phyloP scores from a whole-genome alignment of 495 filamentous ascomycete genomes.

The Endocarpon pusillum region DNA sequence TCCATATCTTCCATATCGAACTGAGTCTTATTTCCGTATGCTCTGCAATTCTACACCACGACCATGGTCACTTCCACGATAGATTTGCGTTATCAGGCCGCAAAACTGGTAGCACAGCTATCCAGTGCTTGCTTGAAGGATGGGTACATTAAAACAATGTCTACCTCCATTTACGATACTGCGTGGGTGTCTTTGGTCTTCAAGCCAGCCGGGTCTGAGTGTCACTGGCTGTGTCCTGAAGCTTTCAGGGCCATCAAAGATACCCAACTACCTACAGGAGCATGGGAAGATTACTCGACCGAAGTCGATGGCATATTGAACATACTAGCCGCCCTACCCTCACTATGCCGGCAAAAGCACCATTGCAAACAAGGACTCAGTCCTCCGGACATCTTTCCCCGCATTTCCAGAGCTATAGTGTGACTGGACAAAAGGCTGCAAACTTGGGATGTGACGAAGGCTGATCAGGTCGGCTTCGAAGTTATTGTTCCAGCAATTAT shows the following conservation, averaged over 20 bases:
- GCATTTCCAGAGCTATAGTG: too few species aligned
- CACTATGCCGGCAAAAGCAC: too few species aligned
- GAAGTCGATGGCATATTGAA: conserved; percentile 13
- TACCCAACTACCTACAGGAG: conserved; percentile 8
- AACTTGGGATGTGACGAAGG: conserved; percentile 5
- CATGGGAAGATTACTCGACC: conserved; percentile 8
- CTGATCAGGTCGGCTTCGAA: conserved; percentile 20
- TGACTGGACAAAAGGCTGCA: conserved; percentile 5
- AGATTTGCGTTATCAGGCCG: too few species aligned
- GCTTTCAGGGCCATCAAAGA: conserved; percentile 10
- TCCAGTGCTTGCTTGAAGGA: too few species aligned
- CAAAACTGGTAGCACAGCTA: too few species aligned
- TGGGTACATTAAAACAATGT: too few species aligned
- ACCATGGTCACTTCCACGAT: too few species aligned
- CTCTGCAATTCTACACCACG: too few species aligned
- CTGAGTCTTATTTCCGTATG: too few species aligned
- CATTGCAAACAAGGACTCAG: too few species aligned
- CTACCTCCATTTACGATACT: conserved; percentile 24
- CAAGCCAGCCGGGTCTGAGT: conserved; percentile 11
- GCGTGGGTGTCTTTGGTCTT: conserved; percentile 29
- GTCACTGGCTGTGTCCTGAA: conserved; percentile 15
- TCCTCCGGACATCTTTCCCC: too few species aligned
- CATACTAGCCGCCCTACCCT: conserved; percentile 11
- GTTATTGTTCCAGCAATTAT: conserved; percentile 19
- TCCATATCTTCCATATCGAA: too few species aligned